Percentiles rank a stretch among this genome's conserved stretches.
Conservation (phyloP, 805 yeast species). For the Schwanniomyces yamadae region DNA sequence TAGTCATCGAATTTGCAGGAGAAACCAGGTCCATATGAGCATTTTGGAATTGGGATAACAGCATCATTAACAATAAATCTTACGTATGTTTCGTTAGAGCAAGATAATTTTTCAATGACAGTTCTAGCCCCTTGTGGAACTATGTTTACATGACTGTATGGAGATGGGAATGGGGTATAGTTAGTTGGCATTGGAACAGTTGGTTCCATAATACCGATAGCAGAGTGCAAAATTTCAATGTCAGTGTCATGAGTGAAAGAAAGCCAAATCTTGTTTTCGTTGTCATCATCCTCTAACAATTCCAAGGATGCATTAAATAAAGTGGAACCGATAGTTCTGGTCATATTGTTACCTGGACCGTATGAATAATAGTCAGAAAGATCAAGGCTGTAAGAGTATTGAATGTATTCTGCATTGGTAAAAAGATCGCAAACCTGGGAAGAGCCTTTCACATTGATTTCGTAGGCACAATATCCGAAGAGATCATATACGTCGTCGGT, state of each 20-base stretch:
- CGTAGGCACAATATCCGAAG: slow-evolving; percentile 71
- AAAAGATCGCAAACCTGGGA: slow-evolving; percentile 69
- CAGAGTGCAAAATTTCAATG: slow-evolving; percentile 57
- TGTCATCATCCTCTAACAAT: slow-evolving; percentile 43
- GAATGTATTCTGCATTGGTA: slow-evolving; percentile 65
- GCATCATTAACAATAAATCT: slow-evolving; percentile 42
- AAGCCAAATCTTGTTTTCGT: slow-evolving; percentile 56
- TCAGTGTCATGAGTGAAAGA: slow-evolving; percentile 78
- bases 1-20: slow-evolving; percentile 39
- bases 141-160: slow-evolving; percentile 42
- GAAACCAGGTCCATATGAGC: slow-evolving; percentile 42
- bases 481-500: slow-evolving; percentile 50
- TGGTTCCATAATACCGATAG: slow-evolving; percentile 57
- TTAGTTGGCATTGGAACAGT: slow-evolving; percentile 43
- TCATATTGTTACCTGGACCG: slow-evolving; percentile 62
- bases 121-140: slow-evolving; percentile 44
- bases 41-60: slow-evolving; percentile 34
- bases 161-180: slow-evolving; percentile 46
- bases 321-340: slow-evolving; percentile 60
- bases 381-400: slow-evolving; percentile 60
- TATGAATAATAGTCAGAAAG: slow-evolving; percentile 57
- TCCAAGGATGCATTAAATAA: slow-evolving; percentile 48
- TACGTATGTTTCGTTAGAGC: slow-evolving; percentile 30
- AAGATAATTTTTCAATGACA: slow-evolving; percentile 35
- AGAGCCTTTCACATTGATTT: slow-evolving; percentile 64